phyloP scores from a whole-genome alignment of 257 asterid genomes.

The Plectranthus barbatus region DNA sequence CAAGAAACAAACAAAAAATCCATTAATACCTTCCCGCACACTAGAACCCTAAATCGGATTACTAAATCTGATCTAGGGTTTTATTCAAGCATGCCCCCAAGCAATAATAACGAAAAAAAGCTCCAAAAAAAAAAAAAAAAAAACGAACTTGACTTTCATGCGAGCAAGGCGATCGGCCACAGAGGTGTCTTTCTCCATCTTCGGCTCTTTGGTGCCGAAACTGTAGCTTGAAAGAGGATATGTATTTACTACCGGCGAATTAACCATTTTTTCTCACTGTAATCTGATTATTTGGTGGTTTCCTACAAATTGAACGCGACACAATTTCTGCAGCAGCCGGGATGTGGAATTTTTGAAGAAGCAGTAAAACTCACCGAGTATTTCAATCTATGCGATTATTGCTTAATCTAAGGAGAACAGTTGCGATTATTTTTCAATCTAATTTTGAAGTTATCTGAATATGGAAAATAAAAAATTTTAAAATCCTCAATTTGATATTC shows the following conservation, averaged over 20 bases:
- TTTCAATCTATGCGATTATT: too few species aligned
- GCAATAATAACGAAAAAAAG: neutral
- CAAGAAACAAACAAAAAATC: constrained; percentile 7
- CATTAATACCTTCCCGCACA: neutral
- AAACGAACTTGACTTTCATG: constrained; percentile 80
- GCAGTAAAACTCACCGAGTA: too few species aligned
- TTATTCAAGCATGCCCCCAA: neutral
- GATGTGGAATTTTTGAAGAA: too few species aligned
- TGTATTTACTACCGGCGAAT: constrained; percentile 58
- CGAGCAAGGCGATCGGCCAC: constrained; percentile 92
- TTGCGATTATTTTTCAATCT: too few species aligned
- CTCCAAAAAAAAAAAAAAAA: neutral
- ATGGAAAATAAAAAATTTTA: too few species aligned
- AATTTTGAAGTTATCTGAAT: too few species aligned
- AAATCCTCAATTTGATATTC: too few species aligned
- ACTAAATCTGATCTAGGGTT: constrained; percentile 30
- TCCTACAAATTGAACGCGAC: too few species aligned
- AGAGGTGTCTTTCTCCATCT: constrained; percentile 86
- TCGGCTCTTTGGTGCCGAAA: constrained; percentile 79
- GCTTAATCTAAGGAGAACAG: too few species aligned
- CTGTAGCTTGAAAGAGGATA: constrained; percentile 79
- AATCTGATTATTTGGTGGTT: too few species aligned
- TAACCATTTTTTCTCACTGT: constrained; percentile 52
- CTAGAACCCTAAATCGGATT: constrained; percentile 16
- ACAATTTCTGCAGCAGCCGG: too few species aligned